Percentiles rank a stretch among this genome's conserved stretches.
phyloP scores from a whole-genome alignment of 176 grass and related monocot species.

The Rhynchospora tenuis region DNA sequence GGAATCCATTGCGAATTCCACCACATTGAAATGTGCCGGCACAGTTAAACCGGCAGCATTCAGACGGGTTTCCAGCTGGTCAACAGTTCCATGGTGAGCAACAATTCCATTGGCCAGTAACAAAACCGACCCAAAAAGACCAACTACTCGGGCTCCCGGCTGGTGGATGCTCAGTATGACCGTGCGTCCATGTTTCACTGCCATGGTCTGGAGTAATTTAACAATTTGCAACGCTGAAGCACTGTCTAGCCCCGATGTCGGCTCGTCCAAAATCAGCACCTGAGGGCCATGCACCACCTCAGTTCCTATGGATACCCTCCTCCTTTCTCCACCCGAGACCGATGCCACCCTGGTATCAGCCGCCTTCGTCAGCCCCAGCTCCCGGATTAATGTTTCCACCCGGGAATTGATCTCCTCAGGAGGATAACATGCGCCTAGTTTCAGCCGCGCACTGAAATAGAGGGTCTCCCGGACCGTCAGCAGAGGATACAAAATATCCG shows the following conservation, averaged over 20 bases:
- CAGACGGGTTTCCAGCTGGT: constrained; percentile 36
- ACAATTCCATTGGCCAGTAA: constrained; percentile 56
- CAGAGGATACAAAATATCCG: constrained; percentile 57
- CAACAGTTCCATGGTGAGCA: constrained; percentile 56
- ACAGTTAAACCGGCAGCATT: constrained; percentile 30
- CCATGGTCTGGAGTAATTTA: constrained; percentile 43
- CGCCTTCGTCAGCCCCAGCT: constrained; percentile 41
- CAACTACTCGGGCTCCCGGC: constrained; percentile 51
- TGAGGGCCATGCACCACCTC: constrained; percentile 56
- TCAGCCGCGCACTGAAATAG: constrained; percentile 49
- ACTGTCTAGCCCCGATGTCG: constrained; percentile 77
- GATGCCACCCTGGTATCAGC: constrained; percentile 45
- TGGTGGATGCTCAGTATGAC: constrained; percentile 81
- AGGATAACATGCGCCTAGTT: constrained; percentile 30
- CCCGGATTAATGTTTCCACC: constrained; percentile 43
- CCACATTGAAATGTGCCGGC: constrained; percentile 45
- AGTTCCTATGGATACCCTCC: constrained; percentile 68
- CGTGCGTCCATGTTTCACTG: constrained; percentile 36
- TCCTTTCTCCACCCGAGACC: constrained; percentile 60
- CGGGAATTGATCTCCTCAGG: constrained; percentile 11
- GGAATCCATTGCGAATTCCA: constrained; percentile 68
- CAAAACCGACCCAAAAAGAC: constrained; percentile 57
- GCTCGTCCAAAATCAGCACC: constrained; percentile 68
- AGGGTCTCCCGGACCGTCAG: constrained; percentile 69
- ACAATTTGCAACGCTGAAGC: constrained; percentile 65